Conservation (phyloP, 73 alveolate species). For the Tetrahymena malaccensis region DNA sequence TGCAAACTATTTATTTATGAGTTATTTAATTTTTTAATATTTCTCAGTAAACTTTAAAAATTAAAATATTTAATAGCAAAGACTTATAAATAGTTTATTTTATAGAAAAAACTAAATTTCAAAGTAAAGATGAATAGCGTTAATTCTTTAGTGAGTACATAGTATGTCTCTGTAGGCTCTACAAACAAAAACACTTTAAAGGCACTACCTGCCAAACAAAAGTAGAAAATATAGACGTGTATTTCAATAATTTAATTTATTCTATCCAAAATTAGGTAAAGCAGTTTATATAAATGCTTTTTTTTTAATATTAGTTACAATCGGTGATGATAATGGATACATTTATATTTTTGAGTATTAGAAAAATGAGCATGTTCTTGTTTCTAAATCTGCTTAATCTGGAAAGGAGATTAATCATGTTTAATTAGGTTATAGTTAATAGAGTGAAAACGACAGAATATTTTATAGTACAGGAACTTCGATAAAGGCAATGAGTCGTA, state of each 20-base stretch:
- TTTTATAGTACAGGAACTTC: neutral
- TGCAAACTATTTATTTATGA: neutral
- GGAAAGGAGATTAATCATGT: neutral
- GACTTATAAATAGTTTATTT: no score
- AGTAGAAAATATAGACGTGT: neutral
- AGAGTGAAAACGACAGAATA: neutral
- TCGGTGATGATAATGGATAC: neutral
- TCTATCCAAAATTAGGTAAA: neutral
- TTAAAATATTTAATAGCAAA: neutral
- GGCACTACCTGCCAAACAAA: neutral
- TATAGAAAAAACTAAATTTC: no score
- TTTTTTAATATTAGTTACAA: neutral
- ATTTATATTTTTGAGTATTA: neutral
- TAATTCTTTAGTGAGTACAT: neutral
- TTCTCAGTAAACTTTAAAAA: neutral
- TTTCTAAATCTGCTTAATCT: neutral
- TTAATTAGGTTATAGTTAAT: neutral
- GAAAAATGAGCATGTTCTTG: neutral
- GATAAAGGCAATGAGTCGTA: neutral
- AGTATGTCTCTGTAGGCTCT: neutral
- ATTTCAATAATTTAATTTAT: neutral
- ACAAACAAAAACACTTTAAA: neutral
- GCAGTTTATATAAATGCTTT: neutral
- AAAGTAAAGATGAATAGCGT: neutral
- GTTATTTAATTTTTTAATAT: no score